Percentiles rank a stretch among this genome's conserved stretches.
Evolutionary conservation across 768 basidiomycete genomes (phyloP).

Genomic region (Lactarius sp.): DNA sequence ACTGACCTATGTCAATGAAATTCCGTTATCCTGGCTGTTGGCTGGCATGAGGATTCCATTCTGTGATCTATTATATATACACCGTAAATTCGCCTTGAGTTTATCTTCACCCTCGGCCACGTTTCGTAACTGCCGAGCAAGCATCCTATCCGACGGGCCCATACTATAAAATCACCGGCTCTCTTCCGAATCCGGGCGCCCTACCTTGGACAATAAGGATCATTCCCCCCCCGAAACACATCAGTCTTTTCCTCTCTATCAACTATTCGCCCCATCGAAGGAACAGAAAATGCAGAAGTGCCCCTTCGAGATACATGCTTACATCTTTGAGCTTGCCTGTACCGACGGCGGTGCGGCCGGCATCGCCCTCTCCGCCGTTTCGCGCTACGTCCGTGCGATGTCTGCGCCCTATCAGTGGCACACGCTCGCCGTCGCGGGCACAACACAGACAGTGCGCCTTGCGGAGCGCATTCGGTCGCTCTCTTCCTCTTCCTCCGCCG

Average conservation of each 20-base stretch:
- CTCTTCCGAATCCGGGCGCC: not conserved
- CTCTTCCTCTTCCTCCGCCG: not conserved
- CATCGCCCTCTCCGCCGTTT: conserved; percentile 37
- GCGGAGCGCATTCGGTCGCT: conserved; percentile 19
- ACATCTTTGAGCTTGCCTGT: conserved; percentile 42
- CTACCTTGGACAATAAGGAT: not conserved
- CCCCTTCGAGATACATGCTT: conserved; percentile 43
- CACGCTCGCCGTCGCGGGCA: conserved; percentile 35
- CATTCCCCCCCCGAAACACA: no score
- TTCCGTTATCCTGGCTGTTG: not conserved
- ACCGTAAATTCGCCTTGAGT: not conserved
- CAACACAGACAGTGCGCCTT: conserved; percentile 30
- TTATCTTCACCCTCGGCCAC: not conserved
- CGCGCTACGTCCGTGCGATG: conserved; percentile 38
- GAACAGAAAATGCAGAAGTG: conserved; percentile 27
- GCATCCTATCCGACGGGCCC: not conserved
- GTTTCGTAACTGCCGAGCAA: conserved; percentile 2
- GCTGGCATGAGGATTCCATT: conserved; percentile 13
- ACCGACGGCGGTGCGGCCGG: conserved; percentile 38
- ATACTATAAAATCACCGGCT: conserved; percentile 2
- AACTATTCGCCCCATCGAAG: not conserved
- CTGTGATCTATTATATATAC: not conserved
- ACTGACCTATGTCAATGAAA: no score
- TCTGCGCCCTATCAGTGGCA: conserved; percentile 39
- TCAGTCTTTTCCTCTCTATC: not conserved